phyloP scores from a whole-genome alignment of 805 yeast genomes.

The Ogataea paradorogensis region DNA sequence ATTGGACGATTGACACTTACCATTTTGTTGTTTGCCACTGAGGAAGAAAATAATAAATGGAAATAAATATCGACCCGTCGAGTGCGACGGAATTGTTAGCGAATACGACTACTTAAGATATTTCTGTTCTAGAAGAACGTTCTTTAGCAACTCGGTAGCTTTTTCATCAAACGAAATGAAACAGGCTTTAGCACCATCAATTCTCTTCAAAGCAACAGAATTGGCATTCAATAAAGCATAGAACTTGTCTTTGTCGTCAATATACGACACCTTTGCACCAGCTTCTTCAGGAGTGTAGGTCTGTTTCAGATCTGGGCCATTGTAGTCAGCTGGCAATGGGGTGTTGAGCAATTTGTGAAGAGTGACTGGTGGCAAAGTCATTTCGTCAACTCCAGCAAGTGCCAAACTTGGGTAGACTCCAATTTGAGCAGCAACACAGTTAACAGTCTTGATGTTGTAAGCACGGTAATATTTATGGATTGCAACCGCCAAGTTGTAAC shows the following conservation, averaged over 20 bases:
- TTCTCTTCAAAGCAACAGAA: constrained; percentile 20
- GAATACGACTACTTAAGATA: constrained; percentile 4
- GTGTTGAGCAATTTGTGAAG: constrained; percentile 26
- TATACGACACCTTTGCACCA: constrained; percentile 21
- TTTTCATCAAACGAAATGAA: constrained; percentile 19
- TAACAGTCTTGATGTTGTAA: constrained; percentile 29
- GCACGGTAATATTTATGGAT: constrained; percentile 36
- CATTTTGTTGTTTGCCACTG: constrained; percentile 17
- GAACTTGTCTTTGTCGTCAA: constrained; percentile 22
- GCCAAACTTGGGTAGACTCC: constrained; percentile 29
- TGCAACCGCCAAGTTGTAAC: constrained; percentile 27
- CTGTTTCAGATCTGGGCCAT: constrained; percentile 18
- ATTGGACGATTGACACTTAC: constrained; percentile 7
- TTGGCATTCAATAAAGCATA: constrained; percentile 14
- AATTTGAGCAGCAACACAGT: constrained; percentile 35
- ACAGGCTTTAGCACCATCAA: constrained; percentile 18
- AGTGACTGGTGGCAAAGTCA: constrained; percentile 33
- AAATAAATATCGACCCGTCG: neutral
- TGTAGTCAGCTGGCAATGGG: constrained; percentile 29
- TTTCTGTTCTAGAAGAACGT: constrained; percentile 14
- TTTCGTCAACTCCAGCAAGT: constrained; percentile 36
- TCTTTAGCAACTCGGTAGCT: constrained; percentile 15
- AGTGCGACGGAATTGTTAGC: constrained; percentile 2
- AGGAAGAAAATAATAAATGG: constrained; percentile 2
- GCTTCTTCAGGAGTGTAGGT: constrained; percentile 23